Conservation (phyloP, 345 rosid genomes). For the Reutealis trisperma region DNA sequence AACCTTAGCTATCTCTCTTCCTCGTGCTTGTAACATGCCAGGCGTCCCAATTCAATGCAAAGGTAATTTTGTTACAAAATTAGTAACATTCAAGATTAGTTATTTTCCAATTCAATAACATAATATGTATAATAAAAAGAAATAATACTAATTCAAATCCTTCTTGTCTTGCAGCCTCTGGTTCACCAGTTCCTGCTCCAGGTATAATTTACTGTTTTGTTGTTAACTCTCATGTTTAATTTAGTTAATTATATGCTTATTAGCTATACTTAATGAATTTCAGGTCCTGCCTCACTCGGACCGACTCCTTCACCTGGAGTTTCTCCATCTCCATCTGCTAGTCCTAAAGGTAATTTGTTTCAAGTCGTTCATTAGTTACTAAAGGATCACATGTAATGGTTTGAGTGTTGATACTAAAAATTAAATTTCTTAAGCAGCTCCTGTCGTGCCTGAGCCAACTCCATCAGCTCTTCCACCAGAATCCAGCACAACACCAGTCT, state of each 20-base stretch:
- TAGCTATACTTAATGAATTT: not conserved
- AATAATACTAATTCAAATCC: not conserved
- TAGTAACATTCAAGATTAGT: not conserved
- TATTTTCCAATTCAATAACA: not conserved
- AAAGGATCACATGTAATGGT: not conserved
- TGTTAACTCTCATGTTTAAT: not conserved
- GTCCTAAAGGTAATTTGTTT: constrained; percentile 43
- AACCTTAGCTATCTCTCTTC: constrained; percentile 76
- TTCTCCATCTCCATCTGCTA: constrained; percentile 53
- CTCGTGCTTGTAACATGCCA: constrained; percentile 83
- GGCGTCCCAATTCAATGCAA: constrained; percentile 79
- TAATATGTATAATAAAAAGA: not conserved
- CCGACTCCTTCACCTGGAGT: constrained; percentile 49
- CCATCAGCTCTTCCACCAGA: constrained; percentile 59
- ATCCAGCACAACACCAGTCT: constrained; percentile 46
- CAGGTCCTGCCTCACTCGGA: constrained; percentile 59
- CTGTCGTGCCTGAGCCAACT: constrained; percentile 60
- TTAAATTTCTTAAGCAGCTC: constrained; percentile 26
- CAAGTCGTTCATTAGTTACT: not conserved
- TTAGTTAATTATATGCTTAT: not conserved
- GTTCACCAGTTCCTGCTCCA: constrained; percentile 73
- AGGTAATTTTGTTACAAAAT: constrained; percentile 30
- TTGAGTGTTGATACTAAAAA: not conserved
- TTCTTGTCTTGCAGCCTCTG: constrained; percentile 43
- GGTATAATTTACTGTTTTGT: constrained; percentile 36